Conservation (phyloP, 2,329 filamentous ascomycete genomes). For the Claviceps pusilla region DNA sequence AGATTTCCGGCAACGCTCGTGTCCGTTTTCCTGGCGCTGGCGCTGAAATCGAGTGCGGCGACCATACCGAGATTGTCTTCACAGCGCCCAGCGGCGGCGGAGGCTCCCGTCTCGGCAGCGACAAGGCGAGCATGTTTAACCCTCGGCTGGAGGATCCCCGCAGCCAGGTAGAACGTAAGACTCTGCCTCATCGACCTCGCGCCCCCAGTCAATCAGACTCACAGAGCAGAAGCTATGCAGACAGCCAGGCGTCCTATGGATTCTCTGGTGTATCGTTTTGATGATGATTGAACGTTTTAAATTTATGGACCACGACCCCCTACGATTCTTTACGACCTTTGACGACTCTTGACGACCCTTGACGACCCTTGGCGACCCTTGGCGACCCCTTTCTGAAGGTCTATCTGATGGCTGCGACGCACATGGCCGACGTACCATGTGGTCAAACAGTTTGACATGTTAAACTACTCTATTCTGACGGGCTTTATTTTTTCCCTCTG, state of each 20-base stretch:
- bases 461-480: not conserved
- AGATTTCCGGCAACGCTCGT: slow-evolving; percentile 39
- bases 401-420: slow-evolving; percentile 13
- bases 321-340: not conserved
- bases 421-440: not conserved
- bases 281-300: slow-evolving; percentile 6
- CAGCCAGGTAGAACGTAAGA: slow-evolving; percentile 27
- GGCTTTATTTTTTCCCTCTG: not conserved
- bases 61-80: slow-evolving; percentile 47
- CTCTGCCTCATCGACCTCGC: slow-evolving; percentile 28
- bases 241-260: slow-evolving; percentile 15
- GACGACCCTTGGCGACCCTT: not conserved
- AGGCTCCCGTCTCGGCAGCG: slow-evolving; percentile 30
- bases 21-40: slow-evolving; percentile 40
- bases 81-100: slow-evolving; percentile 14
- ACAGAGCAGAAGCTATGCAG: slow-evolving; percentile 20
- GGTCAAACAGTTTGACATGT: not conserved
- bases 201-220: slow-evolving; percentile 37
- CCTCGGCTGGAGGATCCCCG: slow-evolving; percentile 30
- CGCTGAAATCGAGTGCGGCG: slow-evolving; percentile 42
- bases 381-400: too few species aligned
- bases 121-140: slow-evolving; percentile 34
- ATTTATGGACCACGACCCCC: not conserved
- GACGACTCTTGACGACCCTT: not conserved
- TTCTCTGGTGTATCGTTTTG: slow-evolving; percentile 17